Evolutionary conservation across 805 yeast genomes (phyloP), one percentile per base, ranked within the genome.

Genomic region (Debaryomyces tyrocola): DNA sequence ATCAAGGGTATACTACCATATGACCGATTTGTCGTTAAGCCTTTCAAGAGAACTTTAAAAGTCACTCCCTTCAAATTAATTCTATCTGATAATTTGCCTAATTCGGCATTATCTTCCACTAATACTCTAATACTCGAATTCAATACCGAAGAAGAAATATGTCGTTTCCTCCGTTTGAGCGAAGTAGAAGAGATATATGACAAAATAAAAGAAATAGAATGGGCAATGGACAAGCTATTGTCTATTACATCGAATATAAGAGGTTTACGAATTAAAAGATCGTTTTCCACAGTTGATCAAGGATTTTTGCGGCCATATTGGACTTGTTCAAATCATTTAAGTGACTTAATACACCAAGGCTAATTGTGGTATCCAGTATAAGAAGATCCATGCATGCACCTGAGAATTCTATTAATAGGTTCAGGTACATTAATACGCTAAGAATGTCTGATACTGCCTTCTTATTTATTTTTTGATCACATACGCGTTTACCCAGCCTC

Each of bases 21-120:
- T 18, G 40, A 46, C 11, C 54, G 57, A 11, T 56, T 66, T 18
- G 47, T 64, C 4, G 52, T 67, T 12, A 64, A 64, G 40, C 71
- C 70, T 2, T 64, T 47, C 33, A 52, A 53, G 8, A 51, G 70
- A 21, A 63, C 71, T 2, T 37, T 66, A 21, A 66, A 66, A 35
- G 46, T 61, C 1, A 53, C 62, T 1, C 49, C 47, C 17, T 60
- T 67, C 41, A 59, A 58, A 34, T 40, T 68, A 1, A 41, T 51
- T 7, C 44, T 67, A 9, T 31, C 46, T 7, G 58, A 56, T 31
- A 29, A 18, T 15, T n/a, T 27, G 11, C n/a, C n/a, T 14, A n/a
- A 12, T 10, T 14, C 21, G 5, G 10, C 12, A 11, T 35, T 41
- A 3, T 8, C 40, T 14, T 7, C 43, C 33, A 40, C 38, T 11